Evolutionary conservation across 495 filamentous ascomycete species (phyloP), one percentile per base, ranked within the genome.

Genomic region (Hypoxylon perforatum): DNA sequence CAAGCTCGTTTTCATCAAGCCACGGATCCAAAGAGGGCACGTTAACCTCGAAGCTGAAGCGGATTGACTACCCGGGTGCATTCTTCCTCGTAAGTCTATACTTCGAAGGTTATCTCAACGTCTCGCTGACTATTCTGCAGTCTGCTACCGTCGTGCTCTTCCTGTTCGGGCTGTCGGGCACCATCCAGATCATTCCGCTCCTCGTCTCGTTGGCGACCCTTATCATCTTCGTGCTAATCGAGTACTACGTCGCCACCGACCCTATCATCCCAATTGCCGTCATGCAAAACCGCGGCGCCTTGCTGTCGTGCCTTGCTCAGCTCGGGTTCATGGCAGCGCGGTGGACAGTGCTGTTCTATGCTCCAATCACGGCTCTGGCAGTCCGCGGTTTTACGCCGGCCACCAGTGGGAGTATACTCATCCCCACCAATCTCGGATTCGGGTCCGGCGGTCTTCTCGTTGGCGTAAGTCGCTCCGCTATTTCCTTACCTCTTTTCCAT

Each of bases 381-480:
- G 87, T 93, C 0, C 84, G 85, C 3, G 83, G 82, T 49, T 89
- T 89, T 81, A 74, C 78, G 9, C 87, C 90, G 3, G 88, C 88
- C 3, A 76, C 81, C 0, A 89, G 90, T 1, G 91, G 91, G 0
- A 79, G 87, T 15, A 89, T 93, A 30, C 78, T 94, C 3, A 84
- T 93, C 47, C 89, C 91, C 0, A 93, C 90, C 0, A 94, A 93
- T 72, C 70, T 83, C 2, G 91, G 91, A 0, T 93, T 94, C 66
- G 91, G 86, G 0, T 45, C 82, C 1, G 91, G 91, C 28, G 91
- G 91, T 0, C 72, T 93, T 1, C 51, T 91, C 2, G 88, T 87
- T 2, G 91, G 91, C 7, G 72, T 75, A 68, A 70, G 72, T 66
- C 12, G 3, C 57, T 9, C 47, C 15, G 47, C n/a, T n/a, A n/a